Evolutionary conservation across 2,329 filamentous ascomycete genomes (phyloP), one percentile per base, ranked within the genome.

Genomic region (Monosporascus sp.): DNA sequence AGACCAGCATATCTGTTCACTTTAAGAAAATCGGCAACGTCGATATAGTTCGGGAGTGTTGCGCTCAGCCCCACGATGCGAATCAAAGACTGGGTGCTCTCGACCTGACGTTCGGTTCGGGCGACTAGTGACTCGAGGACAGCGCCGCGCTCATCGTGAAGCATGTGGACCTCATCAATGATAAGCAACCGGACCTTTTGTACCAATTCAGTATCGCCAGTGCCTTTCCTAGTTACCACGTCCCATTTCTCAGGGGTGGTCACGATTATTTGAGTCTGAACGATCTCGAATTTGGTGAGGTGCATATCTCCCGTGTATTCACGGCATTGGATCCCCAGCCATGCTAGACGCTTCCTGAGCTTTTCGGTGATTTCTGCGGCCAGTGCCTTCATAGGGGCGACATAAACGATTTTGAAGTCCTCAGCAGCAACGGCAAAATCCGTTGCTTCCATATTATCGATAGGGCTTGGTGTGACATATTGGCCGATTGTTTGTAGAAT

Each of bases 221-320:
- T 97, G 52, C 93, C 95, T 72, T 97, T 99, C 56, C 94, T 82
- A 3, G 94, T 99, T 5, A 99, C 90, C 1, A 99, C 94, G 68
- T 99, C 94, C 95, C 95, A 99, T 72, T 99, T 99, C 72, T 99
- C 94, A 37, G 94, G 94, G 0, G 94, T 99, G 0, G 95, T 99
- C 48, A 99, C 94, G 55, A 99, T 96, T 61, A 99, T 94, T 67
- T 99, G 94, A 0, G 94, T 99, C 58, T 92, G 87, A 17, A 97
- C 81, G 56, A 99, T 96, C 70, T 99, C 95, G 2, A 90, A 82
- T 70, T 99, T 99, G 48, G 93, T 97, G 52, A 99, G 80, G 67
- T 99, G 94, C 94, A 99, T 99, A 68, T 99, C 94, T 65, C 94
- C 94, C 47, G 94, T 99, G 68, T 96, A 85, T 71, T 99, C 94